These are phyloP conservation scores for Inga oerstediana DNA, from an alignment of 306 rosid genomes.

Conservation along the genomic window DNA sequence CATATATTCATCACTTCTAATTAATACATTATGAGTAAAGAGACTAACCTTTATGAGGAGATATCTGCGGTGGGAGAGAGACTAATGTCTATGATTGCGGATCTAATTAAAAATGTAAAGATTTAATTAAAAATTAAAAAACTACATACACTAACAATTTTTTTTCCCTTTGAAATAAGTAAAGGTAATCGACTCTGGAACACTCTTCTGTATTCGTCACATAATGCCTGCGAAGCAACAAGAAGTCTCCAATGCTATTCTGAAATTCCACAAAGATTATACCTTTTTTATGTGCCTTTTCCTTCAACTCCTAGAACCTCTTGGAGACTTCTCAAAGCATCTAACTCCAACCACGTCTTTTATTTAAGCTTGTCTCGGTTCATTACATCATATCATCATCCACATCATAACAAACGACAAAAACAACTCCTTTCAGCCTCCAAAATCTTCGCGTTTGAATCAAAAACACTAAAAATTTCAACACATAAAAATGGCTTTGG, in stretches of 20 bases:
- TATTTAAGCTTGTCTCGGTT: slow-evolving; percentile 36
- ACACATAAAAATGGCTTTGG: slow-evolving; percentile 57
- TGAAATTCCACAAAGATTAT: slow-evolving; percentile 2
- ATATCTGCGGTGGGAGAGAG: no score
- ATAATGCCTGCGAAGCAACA: slow-evolving; percentile 43
- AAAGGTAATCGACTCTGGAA: slow-evolving; percentile 29
- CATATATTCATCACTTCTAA: no score
- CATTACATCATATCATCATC: background rate
- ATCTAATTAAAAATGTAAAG: no score
- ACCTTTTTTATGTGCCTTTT: slow-evolving; percentile 4
- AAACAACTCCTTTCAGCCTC: background rate
- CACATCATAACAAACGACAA: background rate
- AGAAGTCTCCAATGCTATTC: slow-evolving; percentile 32
- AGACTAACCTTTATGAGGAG: no score
- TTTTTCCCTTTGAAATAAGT: background rate
- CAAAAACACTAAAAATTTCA: background rate
- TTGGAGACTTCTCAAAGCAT: slow-evolving; percentile 54
- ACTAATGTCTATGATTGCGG: no score
- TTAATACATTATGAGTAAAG: no score
- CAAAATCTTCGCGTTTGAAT: background rate
- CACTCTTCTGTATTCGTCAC: slow-evolving; percentile 16
- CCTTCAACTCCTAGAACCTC: slow-evolving; percentile 38
- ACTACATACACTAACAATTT: background rate
- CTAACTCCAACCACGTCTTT: slow-evolving; percentile 24
- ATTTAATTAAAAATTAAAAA: no score